Percentiles rank a stretch among this genome's conserved stretches.
Conservation (phyloP, 2,329 filamentous ascomycete genomes). For the Chrysoporthe austroafricana region DNA sequence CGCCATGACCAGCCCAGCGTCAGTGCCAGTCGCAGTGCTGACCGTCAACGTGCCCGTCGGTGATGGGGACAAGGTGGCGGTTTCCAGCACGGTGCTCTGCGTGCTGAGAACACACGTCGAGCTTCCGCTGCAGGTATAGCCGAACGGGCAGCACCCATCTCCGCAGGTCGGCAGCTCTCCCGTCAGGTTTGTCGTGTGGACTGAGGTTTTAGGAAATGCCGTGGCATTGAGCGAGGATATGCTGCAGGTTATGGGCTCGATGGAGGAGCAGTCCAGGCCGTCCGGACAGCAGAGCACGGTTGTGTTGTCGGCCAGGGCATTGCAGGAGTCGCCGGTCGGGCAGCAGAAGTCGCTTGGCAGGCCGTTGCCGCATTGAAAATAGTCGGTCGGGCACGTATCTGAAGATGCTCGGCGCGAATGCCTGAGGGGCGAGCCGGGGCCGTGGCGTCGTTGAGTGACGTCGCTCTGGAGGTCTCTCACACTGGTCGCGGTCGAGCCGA, state of each 20-base stretch:
- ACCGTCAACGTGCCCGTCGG: not conserved
- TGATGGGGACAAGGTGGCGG: constrained; percentile 13
- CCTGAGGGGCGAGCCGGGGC: constrained; percentile 10
- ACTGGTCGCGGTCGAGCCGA: not conserved
- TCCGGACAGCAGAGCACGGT: constrained; percentile 24
- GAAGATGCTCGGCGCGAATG: constrained; percentile 10
- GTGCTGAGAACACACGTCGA: constrained; percentile 14
- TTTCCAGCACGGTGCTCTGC: constrained; percentile 13
- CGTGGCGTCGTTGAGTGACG: not conserved
- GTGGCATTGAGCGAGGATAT: constrained; percentile 23
- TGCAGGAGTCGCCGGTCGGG: constrained; percentile 16
- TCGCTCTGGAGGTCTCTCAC: constrained; percentile 10
- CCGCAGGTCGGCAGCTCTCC: constrained; percentile 25
- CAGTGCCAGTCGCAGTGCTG: constrained; percentile 4
- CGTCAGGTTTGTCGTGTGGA: constrained; percentile 23
- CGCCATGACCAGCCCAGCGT: constrained; percentile 2
- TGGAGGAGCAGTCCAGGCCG: constrained; percentile 21
- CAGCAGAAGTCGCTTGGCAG: constrained; percentile 27
- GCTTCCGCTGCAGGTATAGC: constrained; percentile 21
- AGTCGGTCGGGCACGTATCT: constrained; percentile 25
- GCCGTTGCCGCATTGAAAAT: constrained; percentile 24
- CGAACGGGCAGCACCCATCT: constrained; percentile 25
- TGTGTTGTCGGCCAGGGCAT: constrained; percentile 23
- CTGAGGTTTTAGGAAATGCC: constrained; percentile 17
- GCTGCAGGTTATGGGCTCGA: constrained; percentile 25